A percentile compares a stretch with the other conserved stretches of the same genome.
Conservation (phyloP, 2,329 filamentous ascomycete species). For the Colletotrichum neosansevieriae region DNA sequence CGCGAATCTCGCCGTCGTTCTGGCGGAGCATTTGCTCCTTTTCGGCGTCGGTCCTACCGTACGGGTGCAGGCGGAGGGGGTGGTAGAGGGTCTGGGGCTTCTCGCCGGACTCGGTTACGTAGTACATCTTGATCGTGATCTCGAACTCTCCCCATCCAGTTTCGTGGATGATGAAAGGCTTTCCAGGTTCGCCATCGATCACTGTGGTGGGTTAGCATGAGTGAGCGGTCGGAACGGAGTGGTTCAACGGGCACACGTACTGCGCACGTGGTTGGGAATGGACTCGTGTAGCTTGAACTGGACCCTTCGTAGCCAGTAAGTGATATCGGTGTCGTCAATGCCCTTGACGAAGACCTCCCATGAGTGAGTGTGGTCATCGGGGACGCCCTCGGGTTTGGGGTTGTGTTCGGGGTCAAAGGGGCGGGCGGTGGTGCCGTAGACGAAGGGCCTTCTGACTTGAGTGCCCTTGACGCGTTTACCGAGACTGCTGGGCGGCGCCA, state of each 20-base stretch:
- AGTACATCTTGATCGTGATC: conserved; percentile 95
- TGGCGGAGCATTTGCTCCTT: conserved; percentile 67
- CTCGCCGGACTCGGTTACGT: conserved; percentile 86
- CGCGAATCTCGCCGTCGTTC: conserved; percentile 74
- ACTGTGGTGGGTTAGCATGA: conserved; percentile 54
- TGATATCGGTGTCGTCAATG: conserved; percentile 89
- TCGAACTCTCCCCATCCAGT: conserved; percentile 99
- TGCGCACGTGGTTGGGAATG: conserved; percentile 90
- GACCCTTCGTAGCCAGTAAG: conserved; percentile 95
- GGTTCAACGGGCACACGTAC: conserved; percentile 54
- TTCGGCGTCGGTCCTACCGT: conserved; percentile 83
- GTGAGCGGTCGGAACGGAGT: not conserved
- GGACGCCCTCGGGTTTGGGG: conserved; percentile 80
- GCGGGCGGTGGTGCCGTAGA: conserved; percentile 84
- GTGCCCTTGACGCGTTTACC: conserved; percentile 75
- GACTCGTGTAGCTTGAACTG: conserved; percentile 99
- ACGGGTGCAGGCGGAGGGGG: conserved; percentile 90
- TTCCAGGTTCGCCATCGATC: conserved; percentile 77
- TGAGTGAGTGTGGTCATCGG: conserved; percentile 93
- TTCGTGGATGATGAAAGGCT: conserved; percentile 85
- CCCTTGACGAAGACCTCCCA: conserved; percentile 97
- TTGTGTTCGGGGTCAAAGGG: conserved; percentile 83
- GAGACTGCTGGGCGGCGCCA: conserved; percentile 70
- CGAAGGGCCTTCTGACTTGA: conserved; percentile 73
- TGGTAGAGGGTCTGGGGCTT: conserved; percentile 98